Percentiles rank a stretch among this genome's conserved stretches.
Conservation (phyloP, 257 asterid genomes). For the Dorcoceras hygrometricum region DNA sequence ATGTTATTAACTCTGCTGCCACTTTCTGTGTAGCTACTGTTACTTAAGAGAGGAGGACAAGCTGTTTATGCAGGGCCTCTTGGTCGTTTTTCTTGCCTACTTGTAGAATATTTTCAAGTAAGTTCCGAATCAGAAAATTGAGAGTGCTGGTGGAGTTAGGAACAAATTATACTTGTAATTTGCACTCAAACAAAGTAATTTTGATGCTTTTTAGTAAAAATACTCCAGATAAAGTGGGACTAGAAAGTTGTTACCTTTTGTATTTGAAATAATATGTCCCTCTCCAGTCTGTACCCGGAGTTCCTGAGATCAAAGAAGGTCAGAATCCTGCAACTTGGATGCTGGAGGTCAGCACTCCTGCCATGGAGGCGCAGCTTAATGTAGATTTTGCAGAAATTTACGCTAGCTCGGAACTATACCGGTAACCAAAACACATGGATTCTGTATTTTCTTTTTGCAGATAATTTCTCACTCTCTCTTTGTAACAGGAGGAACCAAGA, state of each 20-base stretch:
- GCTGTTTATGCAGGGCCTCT: conserved; percentile 72
- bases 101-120: conserved; percentile 71
- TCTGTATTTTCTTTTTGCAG: not conserved
- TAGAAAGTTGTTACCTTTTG: not conserved
- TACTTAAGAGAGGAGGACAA: conserved; percentile 95
- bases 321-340: conserved; percentile 90
- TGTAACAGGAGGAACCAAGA: conserved; percentile 69
- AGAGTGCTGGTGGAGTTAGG: not conserved
- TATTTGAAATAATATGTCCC: conserved; percentile 17
- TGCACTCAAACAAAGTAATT: no score
- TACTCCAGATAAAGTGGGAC: not conserved
- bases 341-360: conserved; percentile 67
- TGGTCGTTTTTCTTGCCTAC: conserved; percentile 62
- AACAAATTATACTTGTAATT: no score
- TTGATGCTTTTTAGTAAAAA: no score
- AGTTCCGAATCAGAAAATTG: conserved; percentile 22
- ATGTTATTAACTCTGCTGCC: not conserved
- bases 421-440: conserved; percentile 37
- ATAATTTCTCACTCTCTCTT: conserved; percentile 2
- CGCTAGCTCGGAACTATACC: conserved; percentile 62
- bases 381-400: conserved; percentile 73
- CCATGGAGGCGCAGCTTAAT: conserved; percentile 65
- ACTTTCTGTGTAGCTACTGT: conserved; percentile 45
- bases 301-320: conserved; percentile 70
- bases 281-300: conserved; percentile 67